Evolutionary conservation across 257 asterid species (phyloP).

Genomic region (Petrea volubilis): DNA sequence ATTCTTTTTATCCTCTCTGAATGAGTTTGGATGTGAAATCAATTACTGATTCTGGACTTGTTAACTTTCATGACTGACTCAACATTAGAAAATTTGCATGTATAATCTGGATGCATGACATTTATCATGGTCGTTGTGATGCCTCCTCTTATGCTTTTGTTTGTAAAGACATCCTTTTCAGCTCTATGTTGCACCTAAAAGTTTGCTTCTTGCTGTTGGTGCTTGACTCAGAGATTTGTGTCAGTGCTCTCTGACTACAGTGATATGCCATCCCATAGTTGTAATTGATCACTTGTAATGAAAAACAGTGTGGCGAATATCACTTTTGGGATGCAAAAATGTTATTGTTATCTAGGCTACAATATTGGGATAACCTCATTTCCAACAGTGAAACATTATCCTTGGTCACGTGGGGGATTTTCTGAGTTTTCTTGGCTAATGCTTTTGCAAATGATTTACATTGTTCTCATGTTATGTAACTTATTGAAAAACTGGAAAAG

Average conservation of each 20-base stretch:
- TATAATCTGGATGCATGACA: neutral
- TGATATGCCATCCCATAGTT: neutral
- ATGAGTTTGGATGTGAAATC: neutral
- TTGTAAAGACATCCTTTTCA: neutral
- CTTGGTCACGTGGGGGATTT: neutral
- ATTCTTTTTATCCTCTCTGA: neutral
- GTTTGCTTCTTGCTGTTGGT: neutral
- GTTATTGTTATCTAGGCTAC: neutral
- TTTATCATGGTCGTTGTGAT: neutral
- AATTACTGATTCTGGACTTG: neutral
- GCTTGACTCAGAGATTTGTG: neutral
- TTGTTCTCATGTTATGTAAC: neutral
- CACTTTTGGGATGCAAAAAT: neutral
- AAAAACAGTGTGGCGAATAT: neutral
- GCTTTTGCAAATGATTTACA: conserved; percentile 5
- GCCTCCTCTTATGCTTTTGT: conserved; percentile 9
- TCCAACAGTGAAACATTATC: neutral
- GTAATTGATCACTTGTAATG: neutral
- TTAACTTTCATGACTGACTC: neutral
- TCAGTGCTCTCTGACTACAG: neutral
- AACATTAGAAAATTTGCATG: neutral
- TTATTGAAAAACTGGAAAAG: neutral
- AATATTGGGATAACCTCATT: neutral
- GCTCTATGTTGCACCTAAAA: neutral
- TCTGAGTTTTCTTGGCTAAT: neutral